A percentile compares a stretch with the other conserved stretches of the same genome.
These are phyloP conservation scores for Calonectria henricotiae DNA, from an alignment of 2,329 filamentous ascomycete genomes.

Conservation along the genomic window DNA sequence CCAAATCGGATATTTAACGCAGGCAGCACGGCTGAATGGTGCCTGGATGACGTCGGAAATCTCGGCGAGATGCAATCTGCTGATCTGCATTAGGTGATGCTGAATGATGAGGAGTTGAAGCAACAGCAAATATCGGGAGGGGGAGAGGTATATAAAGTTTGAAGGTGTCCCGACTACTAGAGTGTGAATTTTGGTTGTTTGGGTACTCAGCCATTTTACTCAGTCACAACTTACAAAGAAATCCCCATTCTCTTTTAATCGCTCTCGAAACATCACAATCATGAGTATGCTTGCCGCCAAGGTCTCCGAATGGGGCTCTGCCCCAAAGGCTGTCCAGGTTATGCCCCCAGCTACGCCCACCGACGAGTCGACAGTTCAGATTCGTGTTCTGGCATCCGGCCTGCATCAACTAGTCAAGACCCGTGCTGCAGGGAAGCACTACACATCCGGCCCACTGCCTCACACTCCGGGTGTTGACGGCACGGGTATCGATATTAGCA, in stretches of 20 bases:
- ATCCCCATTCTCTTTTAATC: neutral
- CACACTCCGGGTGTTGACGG: slow-evolving; percentile 71
- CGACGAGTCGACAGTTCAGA: slow-evolving; percentile 60
- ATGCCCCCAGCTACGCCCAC: slow-evolving; percentile 58
- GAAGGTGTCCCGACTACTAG: neutral
- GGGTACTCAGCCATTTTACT: neutral
- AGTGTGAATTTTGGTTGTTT: neutral
- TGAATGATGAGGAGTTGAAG: slow-evolving; percentile 28
- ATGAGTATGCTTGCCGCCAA: slow-evolving; percentile 59
- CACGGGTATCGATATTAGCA: slow-evolving; percentile 64
- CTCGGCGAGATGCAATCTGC: slow-evolving; percentile 18
- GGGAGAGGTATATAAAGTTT: slow-evolving; percentile 20
- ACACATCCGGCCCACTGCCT: slow-evolving; percentile 66
- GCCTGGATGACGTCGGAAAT: slow-evolving; percentile 16
- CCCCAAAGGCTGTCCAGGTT: slow-evolving; percentile 52
- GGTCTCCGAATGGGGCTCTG: slow-evolving; percentile 60
- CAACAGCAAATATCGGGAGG: neutral
- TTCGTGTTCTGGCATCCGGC: slow-evolving; percentile 69
- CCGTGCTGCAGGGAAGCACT: slow-evolving; percentile 71
- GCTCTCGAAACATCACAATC: neutral
- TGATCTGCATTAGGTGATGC: slow-evolving; percentile 21
- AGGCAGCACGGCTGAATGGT: slow-evolving; percentile 25
- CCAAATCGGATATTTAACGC: slow-evolving; percentile 26
- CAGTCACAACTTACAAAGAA: neutral
- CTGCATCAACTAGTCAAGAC: slow-evolving; percentile 70